These are phyloP conservation scores for Aspergillus vadensis DNA, from an alignment of 2,329 filamentous ascomycete species.

Conservation along the genomic window DNA sequence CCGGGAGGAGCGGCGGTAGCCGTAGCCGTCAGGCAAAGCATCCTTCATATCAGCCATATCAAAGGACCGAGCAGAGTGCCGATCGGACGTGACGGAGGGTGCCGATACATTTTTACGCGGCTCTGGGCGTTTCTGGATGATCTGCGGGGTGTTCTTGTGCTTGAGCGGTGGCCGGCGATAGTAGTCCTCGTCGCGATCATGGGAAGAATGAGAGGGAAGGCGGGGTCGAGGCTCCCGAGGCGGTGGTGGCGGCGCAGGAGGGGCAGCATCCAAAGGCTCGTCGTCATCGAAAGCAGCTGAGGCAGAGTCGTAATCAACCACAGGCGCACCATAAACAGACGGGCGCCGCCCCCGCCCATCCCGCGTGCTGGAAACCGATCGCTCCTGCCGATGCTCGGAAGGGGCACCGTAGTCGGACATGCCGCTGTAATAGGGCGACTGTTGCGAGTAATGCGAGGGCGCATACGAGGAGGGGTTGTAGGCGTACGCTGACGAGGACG, in stretches of 20 bases:
- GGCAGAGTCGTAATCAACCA: conserved; percentile 36
- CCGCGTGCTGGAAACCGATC: conserved; percentile 37
- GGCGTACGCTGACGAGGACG: conserved; percentile 40
- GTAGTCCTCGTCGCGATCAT: conserved; percentile 43
- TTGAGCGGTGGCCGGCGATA: conserved; percentile 43
- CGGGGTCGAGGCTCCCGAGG: conserved; percentile 34
- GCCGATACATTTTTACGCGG: conserved; percentile 36
- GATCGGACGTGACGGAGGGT: conserved; percentile 30
- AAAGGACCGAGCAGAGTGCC: conserved; percentile 35
- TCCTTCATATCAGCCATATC: conserved; percentile 39
- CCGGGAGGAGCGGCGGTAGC: conserved; percentile 34
- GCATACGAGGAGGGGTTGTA: conserved; percentile 33
- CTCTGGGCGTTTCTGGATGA: conserved; percentile 41
- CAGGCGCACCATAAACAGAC: conserved; percentile 38
- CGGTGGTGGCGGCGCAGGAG: conserved; percentile 27
- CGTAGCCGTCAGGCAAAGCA: conserved; percentile 33
- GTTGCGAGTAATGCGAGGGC: conserved; percentile 35
- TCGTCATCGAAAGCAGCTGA: conserved; percentile 27
- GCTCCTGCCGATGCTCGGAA: conserved; percentile 35
- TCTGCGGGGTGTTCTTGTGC: conserved; percentile 31
- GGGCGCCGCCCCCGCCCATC: conserved; percentile 35
- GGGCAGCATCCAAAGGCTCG: conserved; percentile 30
- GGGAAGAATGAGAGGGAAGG: conserved; percentile 29
- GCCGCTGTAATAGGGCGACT: conserved; percentile 30
- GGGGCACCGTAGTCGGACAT: conserved; percentile 29